Conservation (phyloP, 1,284 basidiomycete genomes). For the Cutaneotrichosporon mucoides region DNA sequence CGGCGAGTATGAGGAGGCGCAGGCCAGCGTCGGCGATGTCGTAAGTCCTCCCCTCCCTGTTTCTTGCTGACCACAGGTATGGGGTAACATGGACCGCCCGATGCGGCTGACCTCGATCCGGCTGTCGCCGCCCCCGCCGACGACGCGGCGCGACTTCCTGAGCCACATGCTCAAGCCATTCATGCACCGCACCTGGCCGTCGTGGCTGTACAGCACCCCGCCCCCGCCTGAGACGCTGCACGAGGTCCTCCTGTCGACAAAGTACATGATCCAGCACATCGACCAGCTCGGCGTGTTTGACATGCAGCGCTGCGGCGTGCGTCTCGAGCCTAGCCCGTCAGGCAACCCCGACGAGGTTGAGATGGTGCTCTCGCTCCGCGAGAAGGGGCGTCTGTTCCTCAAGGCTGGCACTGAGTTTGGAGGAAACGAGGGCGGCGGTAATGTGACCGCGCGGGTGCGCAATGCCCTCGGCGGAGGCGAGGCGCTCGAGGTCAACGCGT, state of each 20-base stretch:
- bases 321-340: constrained; percentile 63
- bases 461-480: constrained; percentile 94
- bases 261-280: constrained; percentile 62
- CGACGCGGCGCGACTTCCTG: constrained; percentile 76
- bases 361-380: constrained; percentile 70
- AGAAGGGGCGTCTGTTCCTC: constrained; percentile 72
- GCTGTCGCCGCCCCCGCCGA: constrained; percentile 65
- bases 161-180: constrained; percentile 69
- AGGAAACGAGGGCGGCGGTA: constrained; percentile 85
- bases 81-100: constrained; percentile 59
- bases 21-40: constrained; percentile 64
- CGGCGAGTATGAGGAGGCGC: constrained; percentile 72
- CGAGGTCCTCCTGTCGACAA: constrained; percentile 63
- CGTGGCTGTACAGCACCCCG: constrained; percentile 41
- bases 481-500: constrained; percentile 73
- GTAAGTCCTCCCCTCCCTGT: constrained; percentile 52
- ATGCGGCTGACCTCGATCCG: constrained; percentile 69
- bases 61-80: constrained; percentile 53
- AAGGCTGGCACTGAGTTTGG: constrained; percentile 90
- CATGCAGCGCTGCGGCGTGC: constrained; percentile 57
- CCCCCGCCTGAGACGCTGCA: constrained; percentile 54
- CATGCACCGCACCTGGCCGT: constrained; percentile 43
- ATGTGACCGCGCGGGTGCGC: constrained; percentile 69
- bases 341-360: constrained; percentile 73
- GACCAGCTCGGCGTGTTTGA: constrained; percentile 70